Evolutionary conservation across 768 basidiomycete species (phyloP).

Genomic region (Psilocybe subaeruginosa): DNA sequence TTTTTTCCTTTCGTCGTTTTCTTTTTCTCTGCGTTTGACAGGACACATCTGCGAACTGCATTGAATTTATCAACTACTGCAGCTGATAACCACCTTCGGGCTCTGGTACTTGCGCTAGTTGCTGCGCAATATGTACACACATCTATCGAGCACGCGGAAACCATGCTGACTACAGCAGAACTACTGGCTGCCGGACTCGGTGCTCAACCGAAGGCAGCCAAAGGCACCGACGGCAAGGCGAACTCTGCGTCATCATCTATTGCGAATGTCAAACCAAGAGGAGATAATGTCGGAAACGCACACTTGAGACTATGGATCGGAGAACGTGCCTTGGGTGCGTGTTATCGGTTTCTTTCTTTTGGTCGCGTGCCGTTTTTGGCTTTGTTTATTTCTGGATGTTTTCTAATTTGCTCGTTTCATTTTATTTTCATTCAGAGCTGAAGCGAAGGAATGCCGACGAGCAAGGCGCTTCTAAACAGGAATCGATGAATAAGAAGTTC

Average conservation of each 20-base stretch:
- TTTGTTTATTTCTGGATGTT: neutral
- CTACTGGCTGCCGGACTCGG: slow-evolving; percentile 75
- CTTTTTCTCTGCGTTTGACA: slow-evolving; percentile 24
- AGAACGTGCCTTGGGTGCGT: slow-evolving; percentile 66
- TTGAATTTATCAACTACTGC: slow-evolving; percentile 58
- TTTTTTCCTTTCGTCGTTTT: slow-evolving; percentile 9
- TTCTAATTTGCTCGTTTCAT: slow-evolving; percentile 2
- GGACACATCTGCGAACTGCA: slow-evolving; percentile 61
- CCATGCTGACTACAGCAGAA: slow-evolving; percentile 68
- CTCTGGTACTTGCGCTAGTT: slow-evolving; percentile 67
- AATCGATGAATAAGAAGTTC: slow-evolving; percentile 40
- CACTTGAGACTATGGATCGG: slow-evolving; percentile 74
- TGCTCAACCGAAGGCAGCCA: slow-evolving; percentile 36
- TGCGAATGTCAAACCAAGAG: slow-evolving; percentile 5
- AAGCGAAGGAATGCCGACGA: slow-evolving; percentile 60
- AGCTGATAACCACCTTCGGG: slow-evolving; percentile 75
- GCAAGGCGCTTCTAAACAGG: slow-evolving; percentile 48
- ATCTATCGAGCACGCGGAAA: slow-evolving; percentile 65
- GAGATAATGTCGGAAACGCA: slow-evolving; percentile 57
- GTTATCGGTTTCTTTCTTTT: neutral
- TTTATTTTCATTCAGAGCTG: slow-evolving; percentile 44
- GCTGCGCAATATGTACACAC: slow-evolving; percentile 76
- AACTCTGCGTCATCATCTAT: neutral
- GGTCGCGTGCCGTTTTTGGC: slow-evolving; percentile 37
- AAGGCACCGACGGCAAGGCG: slow-evolving; percentile 16